Base-by-base conservation (phyloP, 345 rosid genomes). In the Lumnitzera racemosa region DNA sequence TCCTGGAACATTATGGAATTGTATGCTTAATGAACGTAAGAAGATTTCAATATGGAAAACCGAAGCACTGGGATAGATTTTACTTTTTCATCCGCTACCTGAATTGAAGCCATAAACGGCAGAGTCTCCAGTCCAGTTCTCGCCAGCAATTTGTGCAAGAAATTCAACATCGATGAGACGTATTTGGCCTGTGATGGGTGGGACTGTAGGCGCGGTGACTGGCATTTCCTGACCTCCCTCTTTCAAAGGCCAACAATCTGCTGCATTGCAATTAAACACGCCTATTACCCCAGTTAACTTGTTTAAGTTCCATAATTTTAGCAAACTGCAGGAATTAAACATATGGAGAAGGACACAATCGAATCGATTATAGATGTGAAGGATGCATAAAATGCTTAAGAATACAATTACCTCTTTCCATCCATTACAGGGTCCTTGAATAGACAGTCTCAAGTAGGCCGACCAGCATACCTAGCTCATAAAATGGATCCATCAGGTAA, bases 391-490 rank as follows among this genome's bases (percentile, higher is more conserved):
- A 27, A 27, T 27, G 31, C 31, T 27, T 3, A 27, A 5, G 31
- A 27, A 27, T 27, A 27, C 31, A 27, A 27, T 27, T 27, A 27
- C 83, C 72, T 68, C 51, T 10, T 7, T 25, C 13, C 48, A 12
- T 27, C 17, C 12, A 29, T 78, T 55, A 78, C 70, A 41, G 77
- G 80, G 68, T 81, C 86, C 58, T 58, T 62, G 49, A 81, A 81
- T 47, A 85, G 66, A 67, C 84, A 83, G 74, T 81, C 89, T 51
- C 72, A 58, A 14, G 89, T 83, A 16, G 86, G 88, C 55, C 83
- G 52, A 58, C 31, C 3, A 0, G 5, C 31, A 27, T 2, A 27
- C 31, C 31, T 27, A 27, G 31, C 31, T 27, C 31, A 2, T 27
- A 27, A 27, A 27, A 5, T 27, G 31, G 31, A 27, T 27, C 31